Evolutionary conservation across 169 alveolate genomes (phyloP), one percentile per base, ranked within the genome.

Genomic region (Eimeria sp.): DNA sequence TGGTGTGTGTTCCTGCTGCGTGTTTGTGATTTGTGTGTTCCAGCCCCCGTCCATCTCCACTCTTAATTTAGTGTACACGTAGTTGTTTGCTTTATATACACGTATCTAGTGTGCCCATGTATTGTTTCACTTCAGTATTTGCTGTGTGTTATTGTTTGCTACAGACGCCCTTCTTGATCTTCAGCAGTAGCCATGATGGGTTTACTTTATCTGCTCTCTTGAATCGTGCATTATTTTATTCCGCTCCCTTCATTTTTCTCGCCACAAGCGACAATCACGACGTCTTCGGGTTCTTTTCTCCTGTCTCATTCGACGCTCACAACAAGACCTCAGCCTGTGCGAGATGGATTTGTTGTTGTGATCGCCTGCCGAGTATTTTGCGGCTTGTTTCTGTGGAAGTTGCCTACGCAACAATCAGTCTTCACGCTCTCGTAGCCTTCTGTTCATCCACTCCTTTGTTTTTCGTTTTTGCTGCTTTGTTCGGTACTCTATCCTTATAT

Each of bases 101-200:
- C 40, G 40, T 34, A 34, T 34, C 40, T 34, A 34, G 40, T 34
- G 40, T 61, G 20, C 20, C 20, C 20, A 2, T 61, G 20, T 61
- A 18, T n/a, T 65, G 75, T 4, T 27, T 13, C 78, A 70, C 13
- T 70, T 70, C 49, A 30, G 20, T 20, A 70, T 70, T 30, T 27
- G 78, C 27, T 27, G 27, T 70, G 87, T 34, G 61, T 20, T 82
- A 10, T 4, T n/a, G 20, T 34, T 82, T 11, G 25, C 16, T 84
- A 3, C 92, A 84, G 92, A 58, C 72, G 30, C 92, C 92, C 40
- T 57, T 43, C 57, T 45, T 51, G 61, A 40, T 84, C 76, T 84
- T 84, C 76, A 84, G 78, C 92, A 84, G 78, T 54, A 84, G 92
- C 92, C 92, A 57, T 22, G 92, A 84, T 5, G 92, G 92, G 27